Conservation (phyloP, 2,329 filamentous ascomycete species). For the Ascochyta lentis region DNA sequence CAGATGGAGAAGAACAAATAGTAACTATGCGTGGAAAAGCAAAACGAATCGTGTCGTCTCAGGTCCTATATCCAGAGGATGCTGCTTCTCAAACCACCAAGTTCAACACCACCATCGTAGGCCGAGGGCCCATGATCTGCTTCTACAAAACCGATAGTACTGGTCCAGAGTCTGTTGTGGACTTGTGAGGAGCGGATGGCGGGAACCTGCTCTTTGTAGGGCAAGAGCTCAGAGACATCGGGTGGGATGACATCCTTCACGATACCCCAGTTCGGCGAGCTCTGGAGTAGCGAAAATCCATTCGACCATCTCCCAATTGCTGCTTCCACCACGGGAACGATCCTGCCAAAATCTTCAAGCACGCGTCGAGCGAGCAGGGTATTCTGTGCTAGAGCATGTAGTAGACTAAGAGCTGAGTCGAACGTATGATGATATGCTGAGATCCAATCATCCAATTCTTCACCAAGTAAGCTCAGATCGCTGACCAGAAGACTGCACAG, state of each 20-base stretch:
- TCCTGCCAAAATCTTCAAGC: conserved; percentile 26
- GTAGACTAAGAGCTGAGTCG: conserved; percentile 15
- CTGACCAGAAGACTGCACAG: conserved; percentile 30
- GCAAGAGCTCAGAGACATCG: conserved; percentile 29
- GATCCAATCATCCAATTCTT: conserved; percentile 5
- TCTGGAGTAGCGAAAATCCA: neutral
- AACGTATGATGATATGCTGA: conserved; percentile 21
- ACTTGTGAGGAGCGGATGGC: neutral
- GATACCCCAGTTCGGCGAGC: neutral
- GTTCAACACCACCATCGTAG: neutral
- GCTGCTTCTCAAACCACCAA: neutral
- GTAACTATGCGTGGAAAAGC: neutral
- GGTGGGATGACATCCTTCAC: conserved; percentile 14
- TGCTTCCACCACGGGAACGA: conserved; percentile 18
- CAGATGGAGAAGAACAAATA: neutral
- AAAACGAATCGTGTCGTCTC: too few relatives aligned
- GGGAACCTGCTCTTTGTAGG: conserved; percentile 24
- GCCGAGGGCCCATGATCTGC: neutral
- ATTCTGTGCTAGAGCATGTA: conserved; percentile 23
- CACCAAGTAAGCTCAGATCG: conserved; percentile 12
- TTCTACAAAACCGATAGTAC: neutral
- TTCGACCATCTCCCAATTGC: conserved; percentile 5
- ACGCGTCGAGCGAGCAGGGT: conserved; percentile 31
- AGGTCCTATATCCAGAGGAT: neutral
- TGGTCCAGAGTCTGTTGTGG: neutral